These are phyloP conservation scores for Chenopodium quinoa DNA, from an alignment of 148 eudicot species.

Conservation along the genomic window DNA sequence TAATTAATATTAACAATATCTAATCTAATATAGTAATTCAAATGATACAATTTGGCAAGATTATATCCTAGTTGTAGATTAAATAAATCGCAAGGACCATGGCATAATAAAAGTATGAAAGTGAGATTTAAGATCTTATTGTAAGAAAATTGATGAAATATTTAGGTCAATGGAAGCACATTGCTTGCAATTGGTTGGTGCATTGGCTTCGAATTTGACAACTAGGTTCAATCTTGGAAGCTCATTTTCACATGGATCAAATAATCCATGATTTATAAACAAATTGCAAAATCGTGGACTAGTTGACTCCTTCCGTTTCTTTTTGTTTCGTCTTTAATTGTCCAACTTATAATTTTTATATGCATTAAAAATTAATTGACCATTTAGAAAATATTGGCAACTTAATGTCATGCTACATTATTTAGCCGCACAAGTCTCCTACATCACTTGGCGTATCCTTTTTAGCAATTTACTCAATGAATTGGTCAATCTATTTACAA, in stretches of 20 bases:
- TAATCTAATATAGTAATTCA: too few species aligned
- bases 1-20: too few species aligned
- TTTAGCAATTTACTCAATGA: not conserved
- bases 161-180: slow-evolving; percentile 27
- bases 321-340: slow-evolving; percentile 2
- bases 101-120: slow-evolving; percentile 13
- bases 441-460: not conserved
- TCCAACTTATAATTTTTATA: not conserved
- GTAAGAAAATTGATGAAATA: not conserved
- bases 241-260: slow-evolving; percentile 23
- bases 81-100: too few species aligned
- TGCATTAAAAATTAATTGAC: not conserved
- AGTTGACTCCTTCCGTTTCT: slow-evolving; percentile 18
- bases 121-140: not conserved
- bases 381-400: not conserved
- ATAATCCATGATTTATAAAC: not conserved
- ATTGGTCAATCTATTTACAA: not conserved
- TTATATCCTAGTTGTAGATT: too few species aligned
- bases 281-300: slow-evolving; percentile 2
- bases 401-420: not conserved
- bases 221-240: slow-evolving; percentile 19
- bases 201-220: slow-evolving; percentile 21
- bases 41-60: too few species aligned
- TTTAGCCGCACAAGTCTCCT: slow-evolving; percentile 11
- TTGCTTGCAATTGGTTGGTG: slow-evolving; percentile 6